Evolutionary conservation across 768 basidiomycete genomes (phyloP), one percentile per base, ranked within the genome.

Genomic region (Leccinum arenicola): DNA sequence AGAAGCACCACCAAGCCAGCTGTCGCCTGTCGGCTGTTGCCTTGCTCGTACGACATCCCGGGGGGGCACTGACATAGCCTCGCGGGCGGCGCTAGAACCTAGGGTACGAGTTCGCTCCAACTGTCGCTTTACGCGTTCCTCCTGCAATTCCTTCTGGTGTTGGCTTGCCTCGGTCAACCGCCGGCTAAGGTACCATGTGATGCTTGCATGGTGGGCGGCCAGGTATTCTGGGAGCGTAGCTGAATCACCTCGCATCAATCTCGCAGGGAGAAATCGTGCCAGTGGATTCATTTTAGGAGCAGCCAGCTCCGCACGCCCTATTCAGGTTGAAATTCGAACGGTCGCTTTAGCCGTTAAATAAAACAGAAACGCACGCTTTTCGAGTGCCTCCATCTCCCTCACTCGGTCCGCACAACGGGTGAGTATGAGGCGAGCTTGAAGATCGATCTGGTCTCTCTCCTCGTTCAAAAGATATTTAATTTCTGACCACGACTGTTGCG

Each of bases 391-490:
- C 83, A 99, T 85, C 72, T 89, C 85, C 65, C 86, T 88, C 8
- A 98, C 89, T 64, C 91, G 80, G 63, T 95, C 91, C 33, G 92
- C 85, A 76, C 94, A 97, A 55, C 88, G 84, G 52, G 86, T 82
- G 52, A 98, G 78, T 56, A 97, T 88, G 66, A 93, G 82, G 64
- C 90, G 87, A 33, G 93, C 89, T 70, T 96, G 91, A 60, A 95
- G 76, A 79, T 99, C 97, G 55, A 99, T 91, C 75, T 97, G 93
- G 75, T 98, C 95, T 61, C 95, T 81, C 72, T 99, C 95, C 62
- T 92, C 86, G 69, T 98, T 95, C 9, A 86, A 85, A 6, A 99
- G 81, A 66, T 87, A 77, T 61, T 83, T 84, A 54, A 92, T 77
- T 54, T 82, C 81, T 17, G 80, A 72, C 89, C 88, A 91, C 49